Percentiles rank a stretch among this genome's conserved stretches.
phyloP scores from a whole-genome alignment of 495 filamentous ascomycete species.

The Neurospora sp. region DNA sequence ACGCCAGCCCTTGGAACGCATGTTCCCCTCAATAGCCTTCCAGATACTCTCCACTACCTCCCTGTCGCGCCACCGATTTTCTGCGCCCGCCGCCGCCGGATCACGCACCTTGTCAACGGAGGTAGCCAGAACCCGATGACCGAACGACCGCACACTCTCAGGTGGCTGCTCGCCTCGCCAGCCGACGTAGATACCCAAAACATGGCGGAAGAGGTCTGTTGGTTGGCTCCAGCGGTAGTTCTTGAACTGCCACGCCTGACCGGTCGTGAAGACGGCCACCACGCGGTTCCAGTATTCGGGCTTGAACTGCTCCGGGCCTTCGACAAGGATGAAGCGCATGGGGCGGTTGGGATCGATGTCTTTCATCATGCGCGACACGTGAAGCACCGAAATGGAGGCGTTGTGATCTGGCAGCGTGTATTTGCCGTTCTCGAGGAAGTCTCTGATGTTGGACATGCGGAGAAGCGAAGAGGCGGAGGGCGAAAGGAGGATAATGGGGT shows the following conservation, averaged over 20 bases:
- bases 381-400: slow-evolving; percentile 64
- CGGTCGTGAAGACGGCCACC: slow-evolving; percentile 95
- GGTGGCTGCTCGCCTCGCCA: slow-evolving; percentile 82
- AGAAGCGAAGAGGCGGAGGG: slow-evolving; percentile 96
- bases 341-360: slow-evolving; percentile 60
- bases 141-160: slow-evolving; percentile 67
- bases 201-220: slow-evolving; percentile 77
- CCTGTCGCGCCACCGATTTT: slow-evolving; percentile 76
- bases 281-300: slow-evolving; percentile 96
- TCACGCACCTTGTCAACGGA: slow-evolving; percentile 73
- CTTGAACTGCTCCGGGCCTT: slow-evolving; percentile 86
- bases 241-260: slow-evolving; percentile 98
- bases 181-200: slow-evolving; percentile 79
- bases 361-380: slow-evolving; percentile 70
- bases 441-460: slow-evolving; percentile 93
- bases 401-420: slow-evolving; percentile 68
- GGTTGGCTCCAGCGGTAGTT: slow-evolving; percentile 93
- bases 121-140: slow-evolving; percentile 64
- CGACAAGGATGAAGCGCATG: slow-evolving; percentile 89
- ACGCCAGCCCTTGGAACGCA: slow-evolving; percentile 77
- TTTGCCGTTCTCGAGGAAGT: slow-evolving; percentile 78
- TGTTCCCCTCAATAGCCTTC: slow-evolving; percentile 78
- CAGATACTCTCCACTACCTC: slow-evolving; percentile 93
- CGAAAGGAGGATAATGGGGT: slow-evolving; percentile 96
- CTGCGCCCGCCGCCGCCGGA: slow-evolving; percentile 33